Conservation (phyloP, 129 eudicot genomes). For the Calendula officinalis region DNA sequence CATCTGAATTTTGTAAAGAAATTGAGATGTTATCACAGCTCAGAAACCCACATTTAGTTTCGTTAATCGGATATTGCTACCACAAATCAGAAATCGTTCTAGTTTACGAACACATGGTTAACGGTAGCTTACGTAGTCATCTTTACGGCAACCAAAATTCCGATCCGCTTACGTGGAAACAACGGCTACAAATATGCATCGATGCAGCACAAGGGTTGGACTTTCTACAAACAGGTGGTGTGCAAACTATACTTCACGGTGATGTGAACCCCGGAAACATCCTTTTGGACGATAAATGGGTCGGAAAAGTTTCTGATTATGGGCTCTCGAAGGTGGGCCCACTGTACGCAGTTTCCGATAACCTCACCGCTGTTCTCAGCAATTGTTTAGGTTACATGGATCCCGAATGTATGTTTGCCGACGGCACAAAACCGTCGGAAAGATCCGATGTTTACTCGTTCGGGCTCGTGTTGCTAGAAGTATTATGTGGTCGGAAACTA, state of each 20-base stretch:
- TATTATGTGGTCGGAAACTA: slow-evolving; percentile 33
- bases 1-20: slow-evolving; percentile 32
- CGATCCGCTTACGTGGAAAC: slow-evolving; percentile 29
- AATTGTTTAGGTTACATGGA: slow-evolving; percentile 35
- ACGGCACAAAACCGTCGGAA: slow-evolving; percentile 29
- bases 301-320: slow-evolving; percentile 33
- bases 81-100: slow-evolving; percentile 31
- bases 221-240: slow-evolving; percentile 23
- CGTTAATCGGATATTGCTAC: slow-evolving; percentile 36
- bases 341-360: slow-evolving; percentile 23
- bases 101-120: slow-evolving; percentile 28
- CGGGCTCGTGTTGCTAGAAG: slow-evolving; percentile 38
- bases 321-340: slow-evolving; percentile 30
- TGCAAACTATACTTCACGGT: slow-evolving; percentile 19
- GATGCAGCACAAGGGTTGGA: slow-evolving; percentile 36
- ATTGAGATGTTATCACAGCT: slow-evolving; percentile 25
- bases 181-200: slow-evolving; percentile 31
- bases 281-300: slow-evolving; percentile 32
- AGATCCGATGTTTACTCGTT: slow-evolving; percentile 34
- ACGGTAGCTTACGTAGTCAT: slow-evolving; percentile 26
- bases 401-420: slow-evolving; percentile 33
- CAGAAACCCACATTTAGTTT: slow-evolving; percentile 23
- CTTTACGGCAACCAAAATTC: slow-evolving; percentile 11
- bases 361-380: slow-evolving; percentile 33
- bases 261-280: slow-evolving; percentile 36